These are phyloP conservation scores for Phytophthora multivora DNA, from an alignment of 352 stramenopile species.

Conservation along the genomic window DNA sequence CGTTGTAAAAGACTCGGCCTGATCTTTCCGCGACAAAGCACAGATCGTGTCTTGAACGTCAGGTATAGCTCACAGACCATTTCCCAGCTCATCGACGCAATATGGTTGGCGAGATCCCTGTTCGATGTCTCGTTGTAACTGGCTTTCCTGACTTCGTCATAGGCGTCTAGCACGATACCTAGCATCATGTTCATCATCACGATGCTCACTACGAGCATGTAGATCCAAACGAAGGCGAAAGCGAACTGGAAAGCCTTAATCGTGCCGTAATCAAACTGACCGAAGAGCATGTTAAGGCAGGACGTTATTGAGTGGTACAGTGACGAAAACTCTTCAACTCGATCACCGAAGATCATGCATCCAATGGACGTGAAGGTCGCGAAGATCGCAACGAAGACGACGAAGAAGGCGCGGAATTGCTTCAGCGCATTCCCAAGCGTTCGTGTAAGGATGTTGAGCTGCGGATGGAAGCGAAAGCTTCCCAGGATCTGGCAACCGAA, in stretches of 20 bases:
- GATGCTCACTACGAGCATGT: conserved; percentile 2
- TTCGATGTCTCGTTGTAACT: conserved; percentile 34
- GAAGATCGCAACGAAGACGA: background rate
- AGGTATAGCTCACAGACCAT: conserved; percentile 17
- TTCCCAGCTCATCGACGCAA: conserved; percentile 29
- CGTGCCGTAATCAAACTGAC: conserved; percentile 2
- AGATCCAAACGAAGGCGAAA: conserved; percentile 1
- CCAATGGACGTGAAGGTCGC: background rate
- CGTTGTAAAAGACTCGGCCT: conserved; percentile 17
- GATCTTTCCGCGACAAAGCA: conserved; percentile 26
- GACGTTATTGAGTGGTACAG: background rate
- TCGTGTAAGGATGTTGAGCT: background rate
- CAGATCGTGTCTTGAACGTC: background rate
- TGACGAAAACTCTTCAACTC: conserved; percentile 1
- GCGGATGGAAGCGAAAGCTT: background rate
- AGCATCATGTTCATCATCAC: conserved; percentile 4
- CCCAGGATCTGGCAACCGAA: background rate
- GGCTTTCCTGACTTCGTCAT: conserved; percentile 39
- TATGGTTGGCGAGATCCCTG: conserved; percentile 18
- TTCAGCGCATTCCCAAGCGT: background rate
- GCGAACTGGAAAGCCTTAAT: conserved; percentile 3
- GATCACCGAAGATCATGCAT: conserved; percentile 1
- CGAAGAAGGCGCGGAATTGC: background rate
- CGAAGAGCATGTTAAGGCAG: conserved; percentile 5
- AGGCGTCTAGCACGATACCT: background rate